A percentile compares a stretch with the other conserved stretches of the same genome.
phyloP scores from a whole-genome alignment of 2,329 filamentous ascomycete genomes.

The Fusarium sp. region DNA sequence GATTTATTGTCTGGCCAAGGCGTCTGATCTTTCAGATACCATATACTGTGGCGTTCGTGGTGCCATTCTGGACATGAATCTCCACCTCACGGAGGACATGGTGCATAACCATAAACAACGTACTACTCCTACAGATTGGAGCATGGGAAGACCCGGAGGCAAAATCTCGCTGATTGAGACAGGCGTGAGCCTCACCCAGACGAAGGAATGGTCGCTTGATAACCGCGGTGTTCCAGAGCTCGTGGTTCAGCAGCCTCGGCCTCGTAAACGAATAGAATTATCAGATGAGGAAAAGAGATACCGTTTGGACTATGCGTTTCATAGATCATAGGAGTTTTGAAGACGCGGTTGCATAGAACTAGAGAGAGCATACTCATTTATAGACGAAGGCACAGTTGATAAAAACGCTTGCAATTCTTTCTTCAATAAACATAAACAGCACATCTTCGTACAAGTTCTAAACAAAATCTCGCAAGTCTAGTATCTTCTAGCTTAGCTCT shows the following conservation, averaged over 20 bases:
- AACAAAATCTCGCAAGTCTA: conserved; percentile 7
- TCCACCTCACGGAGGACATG: conserved; percentile 41
- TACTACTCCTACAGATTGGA: conserved; percentile 41
- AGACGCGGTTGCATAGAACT: not conserved
- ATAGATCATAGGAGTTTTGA: conserved; percentile 25
- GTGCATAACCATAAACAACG: not conserved
- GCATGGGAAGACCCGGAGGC: conserved; percentile 25
- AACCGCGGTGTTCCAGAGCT: conserved; percentile 40
- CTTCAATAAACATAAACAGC: not conserved
- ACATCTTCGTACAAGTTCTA: conserved; percentile 10
- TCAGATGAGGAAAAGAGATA: conserved; percentile 25
- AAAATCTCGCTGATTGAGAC: conserved; percentile 46
- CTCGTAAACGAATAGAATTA: not conserved
- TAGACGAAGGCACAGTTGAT: not conserved
- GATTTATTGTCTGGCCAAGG: conserved; percentile 59
- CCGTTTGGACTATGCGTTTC: conserved; percentile 37
- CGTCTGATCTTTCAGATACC: conserved; percentile 56
- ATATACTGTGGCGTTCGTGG: conserved; percentile 62
- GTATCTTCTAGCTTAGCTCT: conserved; percentile 35
- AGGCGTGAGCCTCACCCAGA: conserved; percentile 42
- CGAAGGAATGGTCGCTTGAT: conserved; percentile 30
- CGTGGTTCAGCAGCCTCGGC: conserved; percentile 27
- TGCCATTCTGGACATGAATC: conserved; percentile 55
- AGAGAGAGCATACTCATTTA: not conserved
- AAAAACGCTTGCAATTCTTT: conserved; percentile 6